Percentiles rank a stretch among this genome's conserved stretches.
Conservation (phyloP, 2,329 filamentous ascomycete species). For the Fusarium sp. region DNA sequence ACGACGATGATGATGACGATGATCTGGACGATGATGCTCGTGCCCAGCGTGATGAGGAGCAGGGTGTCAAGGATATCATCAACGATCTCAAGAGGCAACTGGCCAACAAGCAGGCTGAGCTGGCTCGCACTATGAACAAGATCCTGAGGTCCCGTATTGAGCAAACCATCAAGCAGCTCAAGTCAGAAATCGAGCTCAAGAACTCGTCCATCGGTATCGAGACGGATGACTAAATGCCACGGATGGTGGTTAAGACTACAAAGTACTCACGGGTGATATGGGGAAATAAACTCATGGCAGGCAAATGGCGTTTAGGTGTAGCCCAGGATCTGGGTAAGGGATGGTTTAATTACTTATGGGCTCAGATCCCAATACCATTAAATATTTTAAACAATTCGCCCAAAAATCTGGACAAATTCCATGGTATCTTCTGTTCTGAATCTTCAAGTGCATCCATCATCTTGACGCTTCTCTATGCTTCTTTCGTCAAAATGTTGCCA, state of each 20-base stretch:
- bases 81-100: conserved; percentile 67
- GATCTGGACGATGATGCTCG: conserved; percentile 69
- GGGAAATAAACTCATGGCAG: conserved; percentile 9
- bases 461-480: background rate
- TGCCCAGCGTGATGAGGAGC: conserved; percentile 64
- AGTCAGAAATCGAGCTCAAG: conserved; percentile 62
- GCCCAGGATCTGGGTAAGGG: conserved; percentile 19
- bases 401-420: background rate
- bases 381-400: conserved; percentile 20
- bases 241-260: background rate
- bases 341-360: conserved; percentile 25
- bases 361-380: conserved; percentile 40
- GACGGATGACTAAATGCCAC: conserved; percentile 51
- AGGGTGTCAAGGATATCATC: conserved; percentile 70
- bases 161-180: conserved; percentile 64
- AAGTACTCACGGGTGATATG: background rate
- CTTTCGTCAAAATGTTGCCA: background rate
- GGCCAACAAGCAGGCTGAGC: conserved; percentile 60
- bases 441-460: background rate
- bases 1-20: conserved; percentile 68
- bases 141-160: conserved; percentile 67
- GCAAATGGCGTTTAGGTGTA: conserved; percentile 39
- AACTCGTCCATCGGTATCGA: conserved; percentile 61
- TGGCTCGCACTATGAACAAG: conserved; percentile 60
- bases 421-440: background rate